Percentiles rank a stretch among this genome's conserved stretches.
These are phyloP conservation scores for Fomitopsis pulvina DNA, from an alignment of 768 basidiomycete species.

Conservation along the genomic window DNA sequence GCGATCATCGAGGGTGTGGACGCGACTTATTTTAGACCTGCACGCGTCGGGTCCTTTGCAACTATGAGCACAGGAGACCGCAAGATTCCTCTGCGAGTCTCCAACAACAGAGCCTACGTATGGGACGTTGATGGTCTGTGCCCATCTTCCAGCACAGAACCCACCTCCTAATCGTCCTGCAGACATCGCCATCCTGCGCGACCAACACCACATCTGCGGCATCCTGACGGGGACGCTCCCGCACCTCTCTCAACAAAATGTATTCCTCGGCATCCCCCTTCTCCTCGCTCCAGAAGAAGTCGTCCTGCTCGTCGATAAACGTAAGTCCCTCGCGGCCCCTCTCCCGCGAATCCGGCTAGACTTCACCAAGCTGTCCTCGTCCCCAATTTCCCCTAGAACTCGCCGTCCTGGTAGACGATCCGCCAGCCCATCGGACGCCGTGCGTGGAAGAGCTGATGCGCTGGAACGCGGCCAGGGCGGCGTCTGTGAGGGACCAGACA, in stretches of 20 bases:
- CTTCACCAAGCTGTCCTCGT: background rate
- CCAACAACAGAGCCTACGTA: constrained; percentile 77
- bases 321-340: constrained; percentile 33
- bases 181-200: constrained; percentile 81
- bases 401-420: constrained; percentile 74
- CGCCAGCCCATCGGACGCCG: constrained; percentile 46
- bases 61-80: background rate
- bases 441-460: constrained; percentile 36
- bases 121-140: constrained; percentile 79
- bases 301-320: constrained; percentile 76
- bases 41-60: no score
- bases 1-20: background rate
- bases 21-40: no score
- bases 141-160: background rate
- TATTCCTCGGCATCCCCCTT: constrained; percentile 90
- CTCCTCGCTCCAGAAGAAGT: constrained; percentile 89
- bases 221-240: constrained; percentile 87
- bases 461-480: constrained; percentile 48
- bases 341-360: background rate
- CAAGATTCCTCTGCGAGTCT: constrained; percentile 54
- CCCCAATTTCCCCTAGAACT: constrained; percentile 40
- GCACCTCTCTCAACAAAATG: constrained; percentile 92
- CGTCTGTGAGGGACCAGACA: constrained; percentile 42
- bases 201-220: constrained; percentile 78
- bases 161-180: background rate